Base-by-base conservation (phyloP, 2,329 filamentous ascomycete species). In the Uncinocarpus reesii region DNA sequence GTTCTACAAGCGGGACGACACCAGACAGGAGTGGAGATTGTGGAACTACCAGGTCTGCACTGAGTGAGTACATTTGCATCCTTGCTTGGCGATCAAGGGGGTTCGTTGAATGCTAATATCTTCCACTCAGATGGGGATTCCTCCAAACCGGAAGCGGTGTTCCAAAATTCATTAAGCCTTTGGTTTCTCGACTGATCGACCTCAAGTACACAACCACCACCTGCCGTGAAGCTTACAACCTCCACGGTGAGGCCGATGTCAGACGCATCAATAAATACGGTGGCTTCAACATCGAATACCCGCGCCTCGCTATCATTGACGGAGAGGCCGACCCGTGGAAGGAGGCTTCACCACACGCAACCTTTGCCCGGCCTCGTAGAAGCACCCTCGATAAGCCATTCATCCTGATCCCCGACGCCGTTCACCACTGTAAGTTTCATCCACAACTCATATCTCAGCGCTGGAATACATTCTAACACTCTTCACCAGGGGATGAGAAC, bases 261-360 rank as follows among this genome's bases (percentile, higher is more conserved):
- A 72, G 78, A 1, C 70, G 71, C 0, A 79, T 92, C 63, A 92
- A 93, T 71, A 80, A 82, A 59, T 82, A 84, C 54, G 87, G 87
- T 35, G 84, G 80, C 10, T 84, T 80, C 63, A 68, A 77, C 61
- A 81, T 92, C 56, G 75, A 76, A 38, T 88, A 86, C 60, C 77
- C 81, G 1, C 81, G 86, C 1, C 75, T 94, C 0, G 87, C 87
- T 2, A 75, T 85, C 41, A 71, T 94, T 32, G 86, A 88, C 53
- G 86, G 86, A 23, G 77, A 85, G 53, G 77, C 78, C 48, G 87
- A 93, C 60, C 86, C 86, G 0, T 94, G 87, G 87, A 76, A 82
- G 15, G 78, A 79, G 0, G 84, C 83, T 0, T 84, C 81, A 0
- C 79, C 83, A 0, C 80, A 90, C 42, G 81, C 80, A 0, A 75